Evolutionary conservation across 345 rosid species (phyloP), one percentile per base, ranked within the genome.

Genomic region (Cardamine chenopodiifolia): DNA sequence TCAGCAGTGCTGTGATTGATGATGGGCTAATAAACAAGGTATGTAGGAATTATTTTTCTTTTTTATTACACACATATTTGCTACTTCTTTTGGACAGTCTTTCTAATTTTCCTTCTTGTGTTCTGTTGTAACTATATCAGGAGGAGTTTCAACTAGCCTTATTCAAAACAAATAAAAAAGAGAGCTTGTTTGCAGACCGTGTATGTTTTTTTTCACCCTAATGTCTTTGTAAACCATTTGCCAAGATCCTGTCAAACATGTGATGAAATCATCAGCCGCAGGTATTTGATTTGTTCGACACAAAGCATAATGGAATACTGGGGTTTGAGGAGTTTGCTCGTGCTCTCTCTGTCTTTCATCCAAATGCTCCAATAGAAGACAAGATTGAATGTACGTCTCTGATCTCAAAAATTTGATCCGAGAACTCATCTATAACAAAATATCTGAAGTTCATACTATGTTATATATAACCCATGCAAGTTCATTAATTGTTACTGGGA

Each of bases 1-100:
- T 93, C 54, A 93, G 98, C 76, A 91, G 97, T 63, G 93, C 96
- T 9, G 97, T 93, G 31, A 88, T 93, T 74, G 98, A 93, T 72
- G 98, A 93, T 62, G 97, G 97, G 14, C 81, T 91, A 53, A 93
- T 93, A 83, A 89, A 91, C 82, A 93, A 90, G 98, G 98, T 93
- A 70, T 72, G 49, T 49, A 57, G 50, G 45, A 34, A 12, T 14
- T 63, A 32, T 45, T 4, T 62, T 11, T 44, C 59, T 4, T 29
- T 26, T 60, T 3, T 22, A 18, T n/a, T 23, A 5, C 54, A 49
- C 19, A 7, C 35, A 40, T 28, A 13, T 66, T 20, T 35, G 56
- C 64, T 49, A 13, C 50, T 65, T 61, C 14, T 58, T 72, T 62
- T 70, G 26, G 8, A 26, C 17, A 59, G 20, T 18, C 40, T 72